phyloP scores from a whole-genome alignment of 208 protist genomes.

The Angomonas ambiguus region DNA sequence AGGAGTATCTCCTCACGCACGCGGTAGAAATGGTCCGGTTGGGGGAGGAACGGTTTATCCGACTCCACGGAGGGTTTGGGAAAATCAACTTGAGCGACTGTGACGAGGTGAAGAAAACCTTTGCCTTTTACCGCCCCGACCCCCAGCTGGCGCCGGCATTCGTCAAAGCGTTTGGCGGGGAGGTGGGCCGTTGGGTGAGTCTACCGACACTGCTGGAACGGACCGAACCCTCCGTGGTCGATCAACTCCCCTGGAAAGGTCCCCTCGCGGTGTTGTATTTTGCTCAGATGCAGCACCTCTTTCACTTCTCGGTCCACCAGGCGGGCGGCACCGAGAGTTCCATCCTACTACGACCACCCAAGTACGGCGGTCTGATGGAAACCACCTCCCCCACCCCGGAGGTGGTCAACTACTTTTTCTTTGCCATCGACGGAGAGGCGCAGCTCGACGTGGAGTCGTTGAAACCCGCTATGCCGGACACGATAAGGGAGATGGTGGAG shows the following conservation, averaged over 20 bases:
- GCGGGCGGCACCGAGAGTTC: constrained; percentile 25
- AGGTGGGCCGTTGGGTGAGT: constrained; percentile 72
- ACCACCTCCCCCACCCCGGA: constrained; percentile 78
- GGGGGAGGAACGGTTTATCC: constrained; percentile 47
- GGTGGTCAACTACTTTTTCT: constrained; percentile 45
- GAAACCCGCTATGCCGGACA: constrained; percentile 24
- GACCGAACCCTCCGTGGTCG: constrained; percentile 37
- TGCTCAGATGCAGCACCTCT: constrained; percentile 89
- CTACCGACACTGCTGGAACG: constrained; percentile 63
- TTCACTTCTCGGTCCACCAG: constrained; percentile 67
- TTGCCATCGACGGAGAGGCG: constrained; percentile 41
- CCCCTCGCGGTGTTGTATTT: constrained; percentile 76
- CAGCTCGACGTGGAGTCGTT: constrained; percentile 43
- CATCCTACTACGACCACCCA: constrained; percentile 58
- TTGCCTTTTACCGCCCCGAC: constrained; percentile 45
- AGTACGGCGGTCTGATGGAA: constrained; percentile 52
- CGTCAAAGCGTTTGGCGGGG: constrained; percentile 51
- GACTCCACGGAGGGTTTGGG: constrained; percentile 71
- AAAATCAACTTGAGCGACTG: constrained; percentile 53
- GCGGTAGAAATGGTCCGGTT: constrained; percentile 73
- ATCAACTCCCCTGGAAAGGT: constrained; percentile 55
- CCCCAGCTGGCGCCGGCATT: constrained; percentile 32
- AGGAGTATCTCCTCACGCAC: constrained; percentile 52
- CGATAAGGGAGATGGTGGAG: constrained; percentile 39
- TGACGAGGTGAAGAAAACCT: constrained; percentile 52